Base-by-base conservation (phyloP, 2,329 filamentous ascomycete species). In the Phialophora macrospora region DNA sequence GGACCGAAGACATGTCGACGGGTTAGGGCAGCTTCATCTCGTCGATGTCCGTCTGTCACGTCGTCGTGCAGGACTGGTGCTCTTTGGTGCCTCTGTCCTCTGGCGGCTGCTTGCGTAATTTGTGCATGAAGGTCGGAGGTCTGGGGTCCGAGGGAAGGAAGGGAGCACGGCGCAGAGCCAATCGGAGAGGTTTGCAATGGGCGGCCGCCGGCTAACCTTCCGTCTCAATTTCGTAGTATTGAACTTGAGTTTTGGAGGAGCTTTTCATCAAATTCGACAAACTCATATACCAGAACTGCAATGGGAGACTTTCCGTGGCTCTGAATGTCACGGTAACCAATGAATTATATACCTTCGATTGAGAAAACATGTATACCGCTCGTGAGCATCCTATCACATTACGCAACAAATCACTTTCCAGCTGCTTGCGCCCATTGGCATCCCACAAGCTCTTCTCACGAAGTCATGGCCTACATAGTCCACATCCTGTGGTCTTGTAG, bases 321-420 rank as follows among this genome's bases (percentile, higher is more conserved):
- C 38, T 8, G 6, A n/a, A 8, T 8, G 17, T 8, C 38, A 38
- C 17, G 38, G 14, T 44, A 44, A n/a, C 38, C 38, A 17, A n/a
- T 5, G 38, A n/a, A 7, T n/a, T 2, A 4, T 44, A 7, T 44
- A 44, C 14, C 38, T 14, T 41, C 12, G 5, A 1, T 17, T 17
- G 38, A 41, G 5, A 6, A 41, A 17, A 41, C 34, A 17, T 17
- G 34, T 14, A 41, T 17, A 17, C 34, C 34, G 14, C 34, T 17
- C 4, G 5, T 30, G 12, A 17, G 5, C 38, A n/a, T 44, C 5
- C 12, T 44, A n/a, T 44, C 14, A 44, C 8, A 34, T n/a, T 44
- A 44, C 38, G 70, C 70, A 72, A 72, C 69, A 62, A n/a, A 55
- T 62, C 68, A 71, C 69, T 72, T 71, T 71, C 68, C 70, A 69